These are phyloP conservation scores for Harringtonia aguacate DNA, from an alignment of 2,329 filamentous ascomycete genomes.

Conservation along the genomic window DNA sequence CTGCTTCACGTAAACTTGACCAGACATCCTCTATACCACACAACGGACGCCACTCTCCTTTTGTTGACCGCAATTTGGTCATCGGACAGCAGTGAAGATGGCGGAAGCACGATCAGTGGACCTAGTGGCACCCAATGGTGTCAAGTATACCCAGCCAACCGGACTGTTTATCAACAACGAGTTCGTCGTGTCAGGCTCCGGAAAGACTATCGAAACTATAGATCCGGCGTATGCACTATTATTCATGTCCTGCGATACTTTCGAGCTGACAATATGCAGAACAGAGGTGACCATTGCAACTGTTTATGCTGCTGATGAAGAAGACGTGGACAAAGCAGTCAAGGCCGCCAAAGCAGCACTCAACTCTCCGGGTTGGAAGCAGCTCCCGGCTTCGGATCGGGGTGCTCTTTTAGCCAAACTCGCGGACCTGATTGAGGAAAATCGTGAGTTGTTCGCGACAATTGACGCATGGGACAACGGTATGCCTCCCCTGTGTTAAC, in stretches of 20 bases:
- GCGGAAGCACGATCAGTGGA: neutral
- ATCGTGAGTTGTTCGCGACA: conserved; percentile 26
- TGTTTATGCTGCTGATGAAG: conserved; percentile 1
- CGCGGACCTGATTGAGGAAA: conserved; percentile 27
- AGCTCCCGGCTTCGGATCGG: conserved; percentile 13
- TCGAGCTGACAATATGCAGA: neutral
- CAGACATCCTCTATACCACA: no score
- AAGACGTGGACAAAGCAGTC: conserved; percentile 7
- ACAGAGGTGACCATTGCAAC: conserved; percentile 2
- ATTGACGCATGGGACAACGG: conserved; percentile 77
- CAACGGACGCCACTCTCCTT: no score
- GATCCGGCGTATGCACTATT: conserved; percentile 3
- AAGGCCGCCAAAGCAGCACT: conserved; percentile 7
- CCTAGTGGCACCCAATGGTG: conserved; percentile 8
- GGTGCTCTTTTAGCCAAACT: conserved; percentile 30
- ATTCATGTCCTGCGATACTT: neutral
- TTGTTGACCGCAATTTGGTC: no score
- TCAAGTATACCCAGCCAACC: conserved; percentile 3
- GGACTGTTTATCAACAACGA: conserved; percentile 10
- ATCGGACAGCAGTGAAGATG: neutral
- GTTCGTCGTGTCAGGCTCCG: conserved; percentile 3
- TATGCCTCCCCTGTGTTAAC: conserved; percentile 39
- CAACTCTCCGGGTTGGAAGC: conserved; percentile 1
- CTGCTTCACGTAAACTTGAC: no score
- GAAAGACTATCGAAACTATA: neutral